A percentile compares a stretch with the other conserved stretches of the same genome.
phyloP scores from a whole-genome alignment of 148 eudicot genomes.

The Dysphania ambrosioides region DNA sequence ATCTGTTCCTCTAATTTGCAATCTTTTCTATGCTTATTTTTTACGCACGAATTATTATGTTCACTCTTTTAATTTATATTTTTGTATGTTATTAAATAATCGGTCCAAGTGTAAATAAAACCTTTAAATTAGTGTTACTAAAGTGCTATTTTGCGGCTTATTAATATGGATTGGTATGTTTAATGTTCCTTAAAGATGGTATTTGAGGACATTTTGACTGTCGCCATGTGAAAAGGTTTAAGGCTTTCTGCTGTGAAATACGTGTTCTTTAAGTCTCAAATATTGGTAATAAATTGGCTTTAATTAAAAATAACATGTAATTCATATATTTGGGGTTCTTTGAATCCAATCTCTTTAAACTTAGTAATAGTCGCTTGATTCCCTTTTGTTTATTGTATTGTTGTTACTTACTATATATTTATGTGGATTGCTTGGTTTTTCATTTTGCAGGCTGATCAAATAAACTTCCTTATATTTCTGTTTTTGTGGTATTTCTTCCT shows the following conservation, averaged over 20 bases:
- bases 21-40: background rate
- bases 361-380: too few relatives aligned
- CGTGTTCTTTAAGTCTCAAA: constrained; percentile 24
- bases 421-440: background rate
- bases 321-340: constrained; percentile 18
- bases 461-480: background rate
- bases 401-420: constrained; percentile 6
- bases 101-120: too few relatives aligned
- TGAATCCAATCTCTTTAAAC: constrained; percentile 20
- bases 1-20: constrained; percentile 24
- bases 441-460: constrained; percentile 13
- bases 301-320: constrained; percentile 31
- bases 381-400: too few relatives aligned
- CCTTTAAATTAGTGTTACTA: too few relatives aligned
- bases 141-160: background rate
- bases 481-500: background rate
- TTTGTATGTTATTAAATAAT: too few relatives aligned
- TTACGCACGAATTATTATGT: too few relatives aligned
- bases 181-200: background rate
- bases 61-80: background rate
- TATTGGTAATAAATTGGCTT: constrained; percentile 7
- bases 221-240: constrained; percentile 10
- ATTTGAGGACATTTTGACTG: background rate
- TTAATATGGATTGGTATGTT: background rate
- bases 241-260: constrained; percentile 9